These are phyloP conservation scores for Golubevia sp. DNA, from an alignment of 1,284 basidiomycete genomes.

Conservation along the genomic window DNA sequence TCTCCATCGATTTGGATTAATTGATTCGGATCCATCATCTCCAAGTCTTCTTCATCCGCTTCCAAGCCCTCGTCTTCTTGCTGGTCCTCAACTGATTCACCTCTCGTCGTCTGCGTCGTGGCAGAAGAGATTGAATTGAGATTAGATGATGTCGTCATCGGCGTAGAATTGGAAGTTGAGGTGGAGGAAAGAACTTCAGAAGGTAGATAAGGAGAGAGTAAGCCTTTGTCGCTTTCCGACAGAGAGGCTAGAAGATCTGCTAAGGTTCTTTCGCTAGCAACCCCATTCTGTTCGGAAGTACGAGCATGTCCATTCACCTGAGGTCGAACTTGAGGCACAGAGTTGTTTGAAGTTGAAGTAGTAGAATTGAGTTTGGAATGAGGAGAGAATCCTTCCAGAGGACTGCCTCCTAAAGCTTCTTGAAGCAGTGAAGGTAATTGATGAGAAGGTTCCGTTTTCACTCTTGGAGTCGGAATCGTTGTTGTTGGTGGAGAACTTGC, in stretches of 20 bases:
- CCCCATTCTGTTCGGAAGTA: not conserved
- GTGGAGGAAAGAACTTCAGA: too few species aligned
- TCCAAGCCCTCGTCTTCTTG: not conserved
- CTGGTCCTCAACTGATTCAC: not conserved
- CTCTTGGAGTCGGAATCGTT: not conserved
- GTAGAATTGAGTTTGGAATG: not conserved
- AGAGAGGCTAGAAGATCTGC: too few species aligned
- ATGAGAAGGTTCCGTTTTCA: not conserved
- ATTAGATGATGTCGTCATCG: not conserved
- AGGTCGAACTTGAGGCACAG: not conserved
- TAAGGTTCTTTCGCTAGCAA: not conserved
- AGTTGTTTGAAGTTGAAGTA: not conserved
- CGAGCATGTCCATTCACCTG: not conserved
- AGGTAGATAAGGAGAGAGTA: too few species aligned
- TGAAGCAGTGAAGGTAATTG: conserved; percentile 16
- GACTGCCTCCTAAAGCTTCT: conserved; percentile 18
- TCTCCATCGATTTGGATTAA: conserved; percentile 6
- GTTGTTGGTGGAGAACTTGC: not conserved
- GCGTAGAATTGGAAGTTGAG: too few species aligned
- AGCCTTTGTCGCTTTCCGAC: too few species aligned
- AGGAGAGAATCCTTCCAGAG: conserved; percentile 2
- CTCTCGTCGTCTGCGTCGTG: not conserved
- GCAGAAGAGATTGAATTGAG: conserved; percentile 2
- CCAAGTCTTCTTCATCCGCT: conserved; percentile 2
- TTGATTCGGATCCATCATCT: too few species aligned